Evolutionary conservation across 2,329 filamentous ascomycete genomes (phyloP).

Genomic region (Penicillium sclerotiorum): DNA sequence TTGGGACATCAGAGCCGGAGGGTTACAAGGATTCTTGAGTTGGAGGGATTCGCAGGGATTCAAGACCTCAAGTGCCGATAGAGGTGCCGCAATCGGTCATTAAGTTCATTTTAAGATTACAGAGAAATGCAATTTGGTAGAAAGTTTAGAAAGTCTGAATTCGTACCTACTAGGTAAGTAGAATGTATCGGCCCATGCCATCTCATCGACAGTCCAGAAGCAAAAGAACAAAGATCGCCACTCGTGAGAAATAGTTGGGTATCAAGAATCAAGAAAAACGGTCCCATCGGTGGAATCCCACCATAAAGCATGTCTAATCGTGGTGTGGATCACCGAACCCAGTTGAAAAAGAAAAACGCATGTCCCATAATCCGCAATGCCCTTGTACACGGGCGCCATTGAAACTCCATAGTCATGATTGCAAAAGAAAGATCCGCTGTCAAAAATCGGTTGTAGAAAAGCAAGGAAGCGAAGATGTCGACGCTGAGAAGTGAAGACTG

Average conservation of each 20-base stretch:
- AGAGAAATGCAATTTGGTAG: constrained; percentile 52
- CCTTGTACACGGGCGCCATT: neutral
- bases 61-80: no score
- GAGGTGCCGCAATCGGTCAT: no score
- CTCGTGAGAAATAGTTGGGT: constrained; percentile 37
- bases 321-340: neutral
- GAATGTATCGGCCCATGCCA: constrained; percentile 9
- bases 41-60: no score
- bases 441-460: neutral
- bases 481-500: constrained; percentile 13
- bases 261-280: constrained; percentile 30
- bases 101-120: constrained; percentile 59
- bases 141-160: neutral
- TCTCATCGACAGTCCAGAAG: constrained; percentile 12
- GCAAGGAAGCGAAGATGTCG: neutral
- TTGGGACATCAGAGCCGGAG: no score
- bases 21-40: no score
- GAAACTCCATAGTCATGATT: constrained; percentile 21
- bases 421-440: constrained; percentile 6
- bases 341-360: neutral
- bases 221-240: constrained; percentile 25
- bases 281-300: neutral
- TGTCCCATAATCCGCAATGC: neutral
- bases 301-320: neutral
- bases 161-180: constrained; percentile 4